Conservation (phyloP, 495 filamentous ascomycete genomes). For the Melanomma pulvis-pyrius region DNA sequence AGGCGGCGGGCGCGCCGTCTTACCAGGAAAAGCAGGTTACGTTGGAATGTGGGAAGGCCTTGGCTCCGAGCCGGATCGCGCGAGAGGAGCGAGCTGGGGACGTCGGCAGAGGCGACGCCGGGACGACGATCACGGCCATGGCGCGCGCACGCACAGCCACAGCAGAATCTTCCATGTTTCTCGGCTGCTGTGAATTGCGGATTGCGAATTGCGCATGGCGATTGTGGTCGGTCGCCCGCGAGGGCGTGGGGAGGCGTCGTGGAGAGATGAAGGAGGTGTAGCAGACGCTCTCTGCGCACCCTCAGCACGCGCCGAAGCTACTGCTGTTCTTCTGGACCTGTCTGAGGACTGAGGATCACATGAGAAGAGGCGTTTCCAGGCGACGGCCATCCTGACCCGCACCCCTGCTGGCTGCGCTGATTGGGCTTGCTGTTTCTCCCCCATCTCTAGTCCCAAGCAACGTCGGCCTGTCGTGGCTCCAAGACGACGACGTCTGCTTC, state of each 20-base stretch:
- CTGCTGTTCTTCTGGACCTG: conserved; percentile 22
- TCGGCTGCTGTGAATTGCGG: too few species aligned
- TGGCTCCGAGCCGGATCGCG: background rate
- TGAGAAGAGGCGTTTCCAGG: conserved; percentile 25
- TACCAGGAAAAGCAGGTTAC: background rate
- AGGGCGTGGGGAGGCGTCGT: background rate
- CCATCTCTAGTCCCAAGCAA: conserved; percentile 41
- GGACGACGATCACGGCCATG: background rate
- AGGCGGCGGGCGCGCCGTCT: conserved; percentile 5
- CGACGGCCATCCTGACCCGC: conserved; percentile 25
- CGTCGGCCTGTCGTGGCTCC: conserved; percentile 41
- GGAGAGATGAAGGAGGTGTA: background rate
- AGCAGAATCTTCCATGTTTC: conserved; percentile 1
- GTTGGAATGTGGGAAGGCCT: background rate
- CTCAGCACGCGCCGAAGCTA: conserved; percentile 35
- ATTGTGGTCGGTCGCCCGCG: background rate
- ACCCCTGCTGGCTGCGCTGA: conserved; percentile 28
- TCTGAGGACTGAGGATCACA: conserved; percentile 27
- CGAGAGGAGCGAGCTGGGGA: background rate
- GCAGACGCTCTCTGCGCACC: conserved; percentile 12
- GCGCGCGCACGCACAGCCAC: conserved; percentile 23
- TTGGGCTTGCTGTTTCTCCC: conserved; percentile 33
- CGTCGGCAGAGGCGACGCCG: conserved; percentile 23
- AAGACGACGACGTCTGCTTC: conserved; percentile 27
- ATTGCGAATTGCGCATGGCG: too few species aligned